Evolutionary conservation across 148 eudicot genomes (phyloP), one percentile per base, ranked within the genome.

Genomic region (Selenicereus undatus): DNA sequence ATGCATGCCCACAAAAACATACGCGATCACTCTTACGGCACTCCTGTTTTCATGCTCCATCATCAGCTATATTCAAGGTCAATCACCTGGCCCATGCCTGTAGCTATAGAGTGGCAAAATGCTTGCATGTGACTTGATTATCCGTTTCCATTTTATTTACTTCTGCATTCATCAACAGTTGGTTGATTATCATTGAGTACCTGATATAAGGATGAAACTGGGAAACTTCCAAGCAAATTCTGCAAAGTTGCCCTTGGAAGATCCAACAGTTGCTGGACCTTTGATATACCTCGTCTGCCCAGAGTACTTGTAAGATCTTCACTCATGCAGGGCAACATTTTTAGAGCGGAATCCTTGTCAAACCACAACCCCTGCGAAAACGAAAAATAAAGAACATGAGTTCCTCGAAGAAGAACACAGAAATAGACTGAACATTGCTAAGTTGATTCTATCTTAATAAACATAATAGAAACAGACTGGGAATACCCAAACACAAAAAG

Each of bases 241-340:
- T 88, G 91, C 85, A 93, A 77, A 71, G 76, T 82, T 42, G 73
- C 77, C 79, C 83, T 71, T 29, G 97, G 88, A 86, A 91, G 84
- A 86, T 90, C 88, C 80, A 95, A 78, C 62, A 95, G 86, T 78
- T 93, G 96, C 83, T 90, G 92, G 66, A 95, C 84, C 84, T 83
- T 89, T 54, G 84, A 79, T 66, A 92, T 80, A 60, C 93, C 93
- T 81, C 80, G 87, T 88, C 85, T 86, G 69, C 75, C 80, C 73
- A 95, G 84, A 50, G 73, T 83, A 78, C 60, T 85, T 78, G 86
- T 71, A 56, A 93, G 90, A 82, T 93, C 93, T 58, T 81, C 88
- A 79, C 84, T 92, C 93, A 93, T 88, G 89, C 86, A 83, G 78
- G 97, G 94, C 81, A 95, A 85, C 99, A 95, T 95, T 90, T 91